Base-by-base conservation (phyloP, 495 filamentous ascomycete species). In the Trichocladium uniseriatum region DNA sequence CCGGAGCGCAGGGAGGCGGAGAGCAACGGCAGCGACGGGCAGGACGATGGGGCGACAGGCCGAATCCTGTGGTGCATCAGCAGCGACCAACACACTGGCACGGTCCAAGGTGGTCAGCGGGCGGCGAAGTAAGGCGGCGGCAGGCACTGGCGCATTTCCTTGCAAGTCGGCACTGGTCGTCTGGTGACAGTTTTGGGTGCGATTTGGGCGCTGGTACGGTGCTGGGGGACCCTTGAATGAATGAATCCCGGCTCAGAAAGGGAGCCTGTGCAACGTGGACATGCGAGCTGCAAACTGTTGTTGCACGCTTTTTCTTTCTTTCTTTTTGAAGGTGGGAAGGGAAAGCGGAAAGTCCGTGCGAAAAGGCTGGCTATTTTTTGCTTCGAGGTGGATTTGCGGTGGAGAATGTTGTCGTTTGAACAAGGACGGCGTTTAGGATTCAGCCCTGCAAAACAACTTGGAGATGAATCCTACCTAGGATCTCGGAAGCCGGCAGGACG, bases 81-180 rank as follows among this genome's bases (percentile, higher is more conserved):
- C 40, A 40, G 13, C 31, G 20, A 38, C 49, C 42, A 45, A 51
- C 32, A 39, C 38, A 22, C 19, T 2, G 28, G 15, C n/a, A 15
- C 36, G 5, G n/a, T 14, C 2, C n/a, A 15, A 3, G 5, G 35
- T n/a, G 16, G 32, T 44, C 35, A 45, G 42, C 41, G 41, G 18
- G 41, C 41, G 41, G 42, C 35, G 41, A 51, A 39, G 48, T 6
- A 27, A 45, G 41, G 34, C 41, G 48, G 28, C 48, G 48, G 32
- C 21, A 38, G 6, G 27, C 21, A 11, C 48, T 20, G 39, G 32
- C 20, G 40, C 48, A 44, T 45, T 13, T 44, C 35, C 34, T 18
- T 21, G 16, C 10, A n/a, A 32, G 10, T 10, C 27, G 27, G 10
- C 27, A 29, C n/a, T n/a, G n/a, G n/a, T n/a, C n/a, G n/a, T 15